Percentiles rank a stretch among this genome's conserved stretches.
Conservation (phyloP, 306 rosid genomes). For the Cucurbita ficifolia region DNA sequence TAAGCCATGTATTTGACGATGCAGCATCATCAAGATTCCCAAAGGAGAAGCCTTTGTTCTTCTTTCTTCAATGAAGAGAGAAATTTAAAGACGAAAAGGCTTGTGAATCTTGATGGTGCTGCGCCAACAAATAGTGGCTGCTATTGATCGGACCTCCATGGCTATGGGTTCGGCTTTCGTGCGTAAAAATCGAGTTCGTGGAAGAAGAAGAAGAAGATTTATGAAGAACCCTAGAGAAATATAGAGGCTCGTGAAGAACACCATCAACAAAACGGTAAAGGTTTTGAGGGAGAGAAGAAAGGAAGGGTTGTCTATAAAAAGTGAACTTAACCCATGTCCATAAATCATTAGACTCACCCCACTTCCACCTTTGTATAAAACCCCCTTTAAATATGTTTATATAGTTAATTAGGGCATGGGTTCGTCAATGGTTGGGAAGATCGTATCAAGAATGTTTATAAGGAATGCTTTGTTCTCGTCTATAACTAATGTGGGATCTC, state of each 20-base stretch:
- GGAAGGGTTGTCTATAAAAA: not conserved
- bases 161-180: not conserved
- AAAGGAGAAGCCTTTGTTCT: not conserved
- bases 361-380: not conserved
- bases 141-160: not conserved
- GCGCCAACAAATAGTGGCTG: conserved; percentile 4
- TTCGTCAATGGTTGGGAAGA: too few species aligned
- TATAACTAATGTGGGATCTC: too few species aligned
- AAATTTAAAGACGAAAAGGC: not conserved
- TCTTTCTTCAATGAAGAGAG: not conserved
- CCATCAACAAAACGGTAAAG: not conserved
- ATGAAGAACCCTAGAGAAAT: not conserved
- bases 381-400: not conserved
- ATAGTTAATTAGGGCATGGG: not conserved
- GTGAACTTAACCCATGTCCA: not conserved
- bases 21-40: conserved; percentile 99
- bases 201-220: not conserved
- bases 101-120: conserved; percentile 9
- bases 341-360: not conserved
- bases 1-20: conserved; percentile 43
- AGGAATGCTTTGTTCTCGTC: too few species aligned
- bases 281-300: not conserved
- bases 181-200: not conserved
- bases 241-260: not conserved
- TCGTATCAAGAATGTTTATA: too few species aligned